A percentile compares a stretch with the other conserved stretches of the same genome.
Evolutionary conservation across 139 green algal genomes (phyloP).

Genomic region (Raphidocelis subcapitata): DNA sequence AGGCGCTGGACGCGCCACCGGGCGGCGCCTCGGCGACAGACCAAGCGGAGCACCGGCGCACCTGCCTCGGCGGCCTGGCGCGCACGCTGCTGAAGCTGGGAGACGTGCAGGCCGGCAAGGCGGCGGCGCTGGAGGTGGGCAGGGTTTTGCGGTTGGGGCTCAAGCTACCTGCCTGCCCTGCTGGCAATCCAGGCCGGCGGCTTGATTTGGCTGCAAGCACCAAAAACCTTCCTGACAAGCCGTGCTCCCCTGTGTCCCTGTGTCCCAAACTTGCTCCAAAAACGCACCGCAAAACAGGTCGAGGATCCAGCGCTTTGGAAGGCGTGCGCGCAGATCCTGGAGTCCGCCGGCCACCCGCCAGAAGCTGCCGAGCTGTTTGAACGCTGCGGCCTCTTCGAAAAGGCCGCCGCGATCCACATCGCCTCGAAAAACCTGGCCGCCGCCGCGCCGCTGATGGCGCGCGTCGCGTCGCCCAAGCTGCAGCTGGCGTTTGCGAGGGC

Average conservation of each 20-base stretch:
- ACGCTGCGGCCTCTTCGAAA: conserved; percentile 62
- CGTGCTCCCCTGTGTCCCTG: too few relatives aligned
- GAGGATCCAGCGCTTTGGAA: conserved; percentile 49
- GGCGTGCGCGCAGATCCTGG: conserved; percentile 75
- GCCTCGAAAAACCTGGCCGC: conserved; percentile 63
- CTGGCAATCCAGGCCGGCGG: too few relatives aligned
- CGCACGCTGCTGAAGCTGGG: conserved; percentile 64
- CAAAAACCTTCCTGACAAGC: too few relatives aligned
- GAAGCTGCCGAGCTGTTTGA: conserved; percentile 86
- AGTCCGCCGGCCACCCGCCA: conserved; percentile 54
- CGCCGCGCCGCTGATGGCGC: conserved; percentile 69
- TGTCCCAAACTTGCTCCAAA: too few relatives aligned
- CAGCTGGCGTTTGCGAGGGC: conserved; percentile 74
- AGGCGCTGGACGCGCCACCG: conserved; percentile 38
- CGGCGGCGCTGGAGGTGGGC: conserved; percentile 41
- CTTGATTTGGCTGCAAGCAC: too few relatives aligned
- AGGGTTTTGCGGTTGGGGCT: too few relatives aligned
- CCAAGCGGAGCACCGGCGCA: conserved; percentile 2
- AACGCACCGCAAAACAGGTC: too few relatives aligned
- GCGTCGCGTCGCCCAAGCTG: conserved; percentile 61
- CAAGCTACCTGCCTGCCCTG: too few relatives aligned
- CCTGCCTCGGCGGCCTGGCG: conserved; percentile 50
- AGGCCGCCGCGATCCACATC: conserved; percentile 79
- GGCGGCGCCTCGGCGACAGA: neutral
- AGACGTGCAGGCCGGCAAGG: conserved; percentile 56